Evolutionary conservation across 257 asterid genomes (phyloP), one percentile per base, ranked within the genome.

Genomic region (Capsicum pubescens): DNA sequence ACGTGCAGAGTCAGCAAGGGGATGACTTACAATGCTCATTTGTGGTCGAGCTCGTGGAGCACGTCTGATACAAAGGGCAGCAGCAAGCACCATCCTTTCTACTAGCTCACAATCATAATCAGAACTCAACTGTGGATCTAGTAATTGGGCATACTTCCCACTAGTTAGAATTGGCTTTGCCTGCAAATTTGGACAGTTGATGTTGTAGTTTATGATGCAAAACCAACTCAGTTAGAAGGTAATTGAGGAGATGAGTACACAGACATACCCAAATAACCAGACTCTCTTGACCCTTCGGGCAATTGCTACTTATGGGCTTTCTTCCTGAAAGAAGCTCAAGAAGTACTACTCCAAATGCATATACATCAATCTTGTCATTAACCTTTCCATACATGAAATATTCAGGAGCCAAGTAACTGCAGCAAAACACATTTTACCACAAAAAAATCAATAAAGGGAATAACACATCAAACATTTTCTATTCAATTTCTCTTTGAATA

Each of bases 341-440:
- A 84, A 97, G 98, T 58, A 97, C 98, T 12, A 97, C 99, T 3
- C 99, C 99, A 68, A 90, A 94, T 10, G 99, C 99, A 85, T 95
- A 97, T 6, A 97, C 97, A 57, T 97, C 99, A 69, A 93, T 93
- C 91, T 95, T 97, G 84, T 93, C 95, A 60, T 91, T 95, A 42
- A 97, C 98, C 91, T 95, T 97, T 16, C 99, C 99, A 61, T 93
- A 92, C 98, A 97, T 93, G 89, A 97, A 97, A 90, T 97, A 97
- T 60, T 97, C 99, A 19, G 99, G 99, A 87, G 99, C 99, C 94
- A 97, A 88, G 87, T 97, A 97, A 58, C 99, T 95, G 90, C 46
- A 54, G 55, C 60, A 68, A 67, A 85, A 61, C 44, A 77, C 19
- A 35, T 46, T 39, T 46, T 71, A 79, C 70, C 66, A 71, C 42